Percentiles rank a stretch among this genome's conserved stretches.
phyloP scores from a whole-genome alignment of 2,329 filamentous ascomycete species.

The Rachicladosporium sp. region DNA sequence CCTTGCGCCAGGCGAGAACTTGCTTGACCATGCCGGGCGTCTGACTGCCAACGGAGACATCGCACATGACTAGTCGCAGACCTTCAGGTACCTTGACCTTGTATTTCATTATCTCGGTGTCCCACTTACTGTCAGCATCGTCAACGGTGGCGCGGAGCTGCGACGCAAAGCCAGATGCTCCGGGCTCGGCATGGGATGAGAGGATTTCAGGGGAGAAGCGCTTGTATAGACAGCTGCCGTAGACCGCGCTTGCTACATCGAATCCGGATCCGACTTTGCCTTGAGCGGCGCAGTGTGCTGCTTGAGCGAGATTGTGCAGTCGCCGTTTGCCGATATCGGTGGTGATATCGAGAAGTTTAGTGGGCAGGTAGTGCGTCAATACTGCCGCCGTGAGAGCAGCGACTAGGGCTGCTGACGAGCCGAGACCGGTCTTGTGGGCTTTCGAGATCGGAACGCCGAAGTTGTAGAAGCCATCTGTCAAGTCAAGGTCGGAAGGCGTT shows the following conservation, averaged over 20 bases:
- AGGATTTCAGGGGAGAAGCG: constrained; percentile 81
- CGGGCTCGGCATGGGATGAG: constrained; percentile 52
- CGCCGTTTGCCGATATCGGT: constrained; percentile 43
- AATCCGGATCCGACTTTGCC: constrained; percentile 95
- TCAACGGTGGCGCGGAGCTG: constrained; percentile 56
- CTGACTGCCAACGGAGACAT: constrained; percentile 87
- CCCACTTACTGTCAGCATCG: constrained; percentile 53
- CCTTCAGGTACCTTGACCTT: constrained; percentile 59
- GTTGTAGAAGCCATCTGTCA: constrained; percentile 52
- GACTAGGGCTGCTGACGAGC: constrained; percentile 86
- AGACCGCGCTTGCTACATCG: constrained; percentile 86
- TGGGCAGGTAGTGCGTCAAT: constrained; percentile 60
- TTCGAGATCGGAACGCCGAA: constrained; percentile 66
- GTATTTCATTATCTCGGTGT: constrained; percentile 61
- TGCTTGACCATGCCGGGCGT: constrained; percentile 94
- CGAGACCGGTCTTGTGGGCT: constrained; percentile 91
- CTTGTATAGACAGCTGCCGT: constrained; percentile 78
- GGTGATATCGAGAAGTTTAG: constrained; percentile 42
- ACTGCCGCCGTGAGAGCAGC: constrained; percentile 72
- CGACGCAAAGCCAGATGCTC: constrained; percentile 53
- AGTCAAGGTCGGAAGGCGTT: constrained; percentile 35
- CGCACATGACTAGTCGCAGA: constrained; percentile 77
- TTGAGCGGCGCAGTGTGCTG: constrained; percentile 87
- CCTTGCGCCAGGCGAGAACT: constrained; percentile 68
- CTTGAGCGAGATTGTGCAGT: constrained; percentile 88